These are phyloP conservation scores for Collybiopsis confluens DNA, from an alignment of 768 basidiomycete species.

Conservation along the genomic window DNA sequence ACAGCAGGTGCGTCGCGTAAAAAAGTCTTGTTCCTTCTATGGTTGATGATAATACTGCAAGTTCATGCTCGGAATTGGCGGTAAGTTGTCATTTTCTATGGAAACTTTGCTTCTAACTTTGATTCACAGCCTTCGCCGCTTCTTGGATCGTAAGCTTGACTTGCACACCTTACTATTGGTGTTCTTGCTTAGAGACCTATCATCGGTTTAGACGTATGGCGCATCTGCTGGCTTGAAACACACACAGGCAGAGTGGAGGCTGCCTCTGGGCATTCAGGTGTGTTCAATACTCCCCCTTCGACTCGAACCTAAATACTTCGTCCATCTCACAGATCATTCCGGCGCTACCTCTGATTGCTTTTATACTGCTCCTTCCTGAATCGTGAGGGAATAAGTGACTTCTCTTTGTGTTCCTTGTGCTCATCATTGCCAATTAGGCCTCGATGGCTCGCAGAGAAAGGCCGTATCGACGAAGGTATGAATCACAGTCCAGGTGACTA, in stretches of 20 bases:
- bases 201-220: slow-evolving; percentile 30
- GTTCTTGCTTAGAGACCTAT: not conserved
- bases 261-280: slow-evolving; percentile 44
- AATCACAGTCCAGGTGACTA: not conserved
- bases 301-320: not conserved
- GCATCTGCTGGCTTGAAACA: slow-evolving; percentile 34
- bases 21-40: not conserved
- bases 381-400: no score
- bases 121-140: slow-evolving; percentile 38
- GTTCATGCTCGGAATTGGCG: slow-evolving; percentile 49
- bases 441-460: slow-evolving; percentile 51
- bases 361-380: slow-evolving; percentile 49
- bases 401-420: not conserved
- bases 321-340: slow-evolving; percentile 30
- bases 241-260: slow-evolving; percentile 42
- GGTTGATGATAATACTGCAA: no score
- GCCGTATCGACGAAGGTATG: slow-evolving; percentile 40
- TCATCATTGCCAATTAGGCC: slow-evolving; percentile 24
- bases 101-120: not conserved
- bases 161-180: not conserved
- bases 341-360: slow-evolving; percentile 43
- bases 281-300: not conserved
- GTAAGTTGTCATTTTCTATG: slow-evolving; percentile 15
- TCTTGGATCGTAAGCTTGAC: slow-evolving; percentile 35
- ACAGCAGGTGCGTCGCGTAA: slow-evolving; percentile 31